Base-by-base conservation (phyloP, 75 land plant species). In the Larix kaempferi region DNA sequence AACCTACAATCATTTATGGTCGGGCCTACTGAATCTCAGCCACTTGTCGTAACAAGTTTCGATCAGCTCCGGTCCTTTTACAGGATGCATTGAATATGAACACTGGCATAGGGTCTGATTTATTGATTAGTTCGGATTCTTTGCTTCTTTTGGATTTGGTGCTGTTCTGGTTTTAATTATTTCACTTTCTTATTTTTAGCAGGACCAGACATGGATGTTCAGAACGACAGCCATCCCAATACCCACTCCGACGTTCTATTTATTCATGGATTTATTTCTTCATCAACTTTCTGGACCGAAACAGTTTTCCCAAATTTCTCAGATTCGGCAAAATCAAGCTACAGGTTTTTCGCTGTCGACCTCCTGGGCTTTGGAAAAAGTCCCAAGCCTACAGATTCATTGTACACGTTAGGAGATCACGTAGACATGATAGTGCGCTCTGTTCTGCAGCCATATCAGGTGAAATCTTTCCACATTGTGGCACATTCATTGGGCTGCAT, bases 401-500 rank as follows among this genome's bases (percentile, higher is more conserved):
- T 89, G 1, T 95, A 95, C 83, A 93, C 98, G 0, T 37, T 91
- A n/a, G 76, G 86, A 16, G 96, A 95, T 59, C 98, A 95, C 63
- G 26, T 95, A 11, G 88, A 93, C 75, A 95, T 86, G 90, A 89
- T 95, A 21, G 92, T 89, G 35, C 55, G 78, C 27, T 89, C 88
- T 5, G 94, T 93, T 25, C 69, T 93, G 29, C 82, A 78, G 29
- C 86, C 88, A 0, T 78, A 88, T 78, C 81, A 84, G 37, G 78
- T 93, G 15, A 81, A 87, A 76, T 84, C 86, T 14, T 91, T 89
- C 76, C 96, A 93, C 82, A 82, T 95, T 2, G 94, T 95, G 16
- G 98, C 94, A 2, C 96, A 95, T 57, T 95, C 96, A 0, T 81
- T 95, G 64, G 64, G 98, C 59, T 93, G 95, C 74, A 86, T 92